Conservation (phyloP, 192 early-diverging fungal genomes). For the Backusella psychrophila region DNA sequence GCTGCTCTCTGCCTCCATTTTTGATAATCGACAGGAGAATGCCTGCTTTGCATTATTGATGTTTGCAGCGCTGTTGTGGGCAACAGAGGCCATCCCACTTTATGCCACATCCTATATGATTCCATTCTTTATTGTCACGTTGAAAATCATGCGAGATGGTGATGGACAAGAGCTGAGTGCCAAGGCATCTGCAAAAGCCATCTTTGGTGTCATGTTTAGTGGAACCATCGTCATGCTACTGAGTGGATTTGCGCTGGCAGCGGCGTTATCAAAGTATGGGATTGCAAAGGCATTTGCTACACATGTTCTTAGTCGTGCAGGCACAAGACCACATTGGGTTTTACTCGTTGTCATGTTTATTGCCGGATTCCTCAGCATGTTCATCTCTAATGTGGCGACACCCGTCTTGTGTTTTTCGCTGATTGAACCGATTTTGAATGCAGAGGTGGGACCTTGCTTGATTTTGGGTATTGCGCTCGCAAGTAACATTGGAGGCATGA, state of each 20-base stretch:
- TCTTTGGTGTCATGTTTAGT: slow-evolving; percentile 73
- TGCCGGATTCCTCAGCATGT: slow-evolving; percentile 70
- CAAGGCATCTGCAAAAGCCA: slow-evolving; percentile 57
- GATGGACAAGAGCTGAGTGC: slow-evolving; percentile 36
- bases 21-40: slow-evolving; percentile 69
- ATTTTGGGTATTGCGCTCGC: slow-evolving; percentile 77
- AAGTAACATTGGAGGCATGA: slow-evolving; percentile 72
- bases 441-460: slow-evolving; percentile 56
- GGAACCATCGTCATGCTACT: slow-evolving; percentile 72
- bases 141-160: slow-evolving; percentile 58
- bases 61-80: slow-evolving; percentile 81
- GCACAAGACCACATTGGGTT: slow-evolving; percentile 61
- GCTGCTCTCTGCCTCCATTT: slow-evolving; percentile 41
- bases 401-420: slow-evolving; percentile 75
- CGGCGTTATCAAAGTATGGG: slow-evolving; percentile 68
- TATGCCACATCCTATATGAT: slow-evolving; percentile 69
- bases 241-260: slow-evolving; percentile 70
- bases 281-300: slow-evolving; percentile 68
- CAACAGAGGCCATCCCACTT: slow-evolving; percentile 71
- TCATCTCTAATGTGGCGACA: slow-evolving; percentile 76
- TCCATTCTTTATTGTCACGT: slow-evolving; percentile 59
- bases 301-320: slow-evolving; percentile 62
- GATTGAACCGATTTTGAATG: slow-evolving; percentile 61
- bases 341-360: slow-evolving; percentile 75
- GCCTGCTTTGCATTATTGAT: slow-evolving; percentile 86